Conservation (phyloP, 495 filamentous ascomycete species). For the Penicillium tannophilum region DNA sequence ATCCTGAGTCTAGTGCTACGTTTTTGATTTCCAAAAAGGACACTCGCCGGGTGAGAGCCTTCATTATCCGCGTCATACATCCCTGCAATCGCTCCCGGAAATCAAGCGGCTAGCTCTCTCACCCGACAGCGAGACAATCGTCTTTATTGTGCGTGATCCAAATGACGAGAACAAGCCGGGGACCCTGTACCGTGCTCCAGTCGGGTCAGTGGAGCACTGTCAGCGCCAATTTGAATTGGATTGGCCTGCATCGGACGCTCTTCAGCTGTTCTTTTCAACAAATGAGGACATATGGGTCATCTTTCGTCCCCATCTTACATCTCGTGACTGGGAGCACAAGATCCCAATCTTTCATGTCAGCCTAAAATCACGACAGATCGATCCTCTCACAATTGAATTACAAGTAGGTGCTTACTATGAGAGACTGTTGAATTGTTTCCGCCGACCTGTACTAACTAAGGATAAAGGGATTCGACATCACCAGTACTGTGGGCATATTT, state of each 20-base stretch:
- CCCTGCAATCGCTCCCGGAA: slow-evolving; percentile 12
- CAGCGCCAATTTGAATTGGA: slow-evolving; percentile 8
- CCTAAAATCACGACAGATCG: background rate
- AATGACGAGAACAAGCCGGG: slow-evolving; percentile 9
- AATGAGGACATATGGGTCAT: slow-evolving; percentile 26
- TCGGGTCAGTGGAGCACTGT: background rate
- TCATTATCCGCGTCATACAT: background rate
- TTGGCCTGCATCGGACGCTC: slow-evolving; percentile 25
- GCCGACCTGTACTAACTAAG: background rate
- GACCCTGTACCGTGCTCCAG: slow-evolving; percentile 9
- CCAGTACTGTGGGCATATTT: slow-evolving; percentile 19
- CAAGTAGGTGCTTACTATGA: background rate
- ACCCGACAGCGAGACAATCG: slow-evolving; percentile 26
- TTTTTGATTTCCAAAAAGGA: slow-evolving; percentile 7
- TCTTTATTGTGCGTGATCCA: slow-evolving; percentile 19
- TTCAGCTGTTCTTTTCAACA: slow-evolving; percentile 28
- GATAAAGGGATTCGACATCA: background rate
- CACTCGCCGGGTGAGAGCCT: background rate
- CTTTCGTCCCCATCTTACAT: slow-evolving; percentile 28
- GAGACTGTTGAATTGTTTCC: background rate
- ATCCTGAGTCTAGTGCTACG: background rate
- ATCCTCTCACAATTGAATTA: slow-evolving; percentile 5
- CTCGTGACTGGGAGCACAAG: slow-evolving; percentile 13
- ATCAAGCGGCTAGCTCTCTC: slow-evolving; percentile 33
- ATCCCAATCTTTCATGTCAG: slow-evolving; percentile 7